These are phyloP conservation scores for Penicillium sp. DNA, from an alignment of 2,329 filamentous ascomycete species.

Conservation along the genomic window DNA sequence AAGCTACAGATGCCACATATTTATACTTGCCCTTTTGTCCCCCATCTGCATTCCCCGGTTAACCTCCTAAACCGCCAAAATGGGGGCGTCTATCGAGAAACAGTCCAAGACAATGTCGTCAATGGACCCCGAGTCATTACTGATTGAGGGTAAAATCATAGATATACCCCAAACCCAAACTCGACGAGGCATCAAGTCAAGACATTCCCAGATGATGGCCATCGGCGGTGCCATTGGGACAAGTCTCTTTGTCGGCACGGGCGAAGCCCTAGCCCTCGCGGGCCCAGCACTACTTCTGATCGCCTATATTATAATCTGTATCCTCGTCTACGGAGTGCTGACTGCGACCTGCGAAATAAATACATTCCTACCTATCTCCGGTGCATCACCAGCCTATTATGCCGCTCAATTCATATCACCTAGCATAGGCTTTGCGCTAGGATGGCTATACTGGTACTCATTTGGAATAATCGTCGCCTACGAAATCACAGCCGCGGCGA, in stretches of 20 bases:
- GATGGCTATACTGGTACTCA: constrained; percentile 57
- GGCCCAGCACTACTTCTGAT: constrained; percentile 8
- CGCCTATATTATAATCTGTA: not conserved
- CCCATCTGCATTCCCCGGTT: no score
- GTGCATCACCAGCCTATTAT: constrained; percentile 5
- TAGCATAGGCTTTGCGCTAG: constrained; percentile 49
- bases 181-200: constrained; percentile 1
- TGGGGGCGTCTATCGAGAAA: no score
- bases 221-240: constrained; percentile 8
- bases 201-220: constrained; percentile 4
- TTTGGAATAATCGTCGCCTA: constrained; percentile 60
- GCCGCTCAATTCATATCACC: constrained; percentile 4
- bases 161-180: no score
- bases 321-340: constrained; percentile 2
- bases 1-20: no score
- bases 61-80: no score
- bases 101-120: no score
- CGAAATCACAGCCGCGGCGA: constrained; percentile 58
- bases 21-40: no score
- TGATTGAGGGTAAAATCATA: no score
- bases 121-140: no score
- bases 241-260: constrained; percentile 5
- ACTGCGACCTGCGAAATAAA: constrained; percentile 3
- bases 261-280: not conserved
- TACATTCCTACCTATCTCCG: constrained; percentile 8